phyloP scores from a whole-genome alignment of 1,284 basidiomycete genomes.

The Leucoagaricus sp. region DNA sequence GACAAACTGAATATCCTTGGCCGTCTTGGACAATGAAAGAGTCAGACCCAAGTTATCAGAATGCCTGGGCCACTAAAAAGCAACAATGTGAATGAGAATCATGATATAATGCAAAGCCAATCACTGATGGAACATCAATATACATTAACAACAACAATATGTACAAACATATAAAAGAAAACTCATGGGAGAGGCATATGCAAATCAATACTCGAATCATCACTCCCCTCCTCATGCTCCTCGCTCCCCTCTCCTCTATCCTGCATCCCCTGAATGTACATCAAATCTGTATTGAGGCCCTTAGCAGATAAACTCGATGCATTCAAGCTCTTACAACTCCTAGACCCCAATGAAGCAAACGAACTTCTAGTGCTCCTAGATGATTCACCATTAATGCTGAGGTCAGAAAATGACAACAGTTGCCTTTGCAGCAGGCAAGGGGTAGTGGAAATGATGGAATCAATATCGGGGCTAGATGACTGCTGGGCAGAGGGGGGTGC shows the following conservation, averaged over 20 bases:
- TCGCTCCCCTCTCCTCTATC: constrained; percentile 21
- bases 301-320: background rate
- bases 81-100: too few species aligned
- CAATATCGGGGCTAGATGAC: constrained; percentile 18
- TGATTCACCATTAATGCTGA: background rate
- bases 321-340: constrained; percentile 5
- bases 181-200: constrained; percentile 79
- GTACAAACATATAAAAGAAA: background rate
- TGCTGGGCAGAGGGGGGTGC: background rate
- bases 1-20: too few species aligned
- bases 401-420: constrained; percentile 1
- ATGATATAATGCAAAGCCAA: too few species aligned
- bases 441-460: constrained; percentile 18
- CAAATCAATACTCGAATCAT: constrained; percentile 73
- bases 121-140: too few species aligned
- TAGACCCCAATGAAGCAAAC: too few species aligned
- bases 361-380: too few species aligned
- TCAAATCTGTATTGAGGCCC: background rate
- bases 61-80: too few species aligned
- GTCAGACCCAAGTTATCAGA: too few species aligned
- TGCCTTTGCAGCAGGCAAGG: constrained; percentile 18
- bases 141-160: too few species aligned
- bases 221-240: constrained; percentile 44
- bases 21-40: too few species aligned
- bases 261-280: constrained; percentile 1